These are phyloP conservation scores for Tulasnella sp. DNA, from an alignment of 768 basidiomycete genomes.

Conservation along the genomic window DNA sequence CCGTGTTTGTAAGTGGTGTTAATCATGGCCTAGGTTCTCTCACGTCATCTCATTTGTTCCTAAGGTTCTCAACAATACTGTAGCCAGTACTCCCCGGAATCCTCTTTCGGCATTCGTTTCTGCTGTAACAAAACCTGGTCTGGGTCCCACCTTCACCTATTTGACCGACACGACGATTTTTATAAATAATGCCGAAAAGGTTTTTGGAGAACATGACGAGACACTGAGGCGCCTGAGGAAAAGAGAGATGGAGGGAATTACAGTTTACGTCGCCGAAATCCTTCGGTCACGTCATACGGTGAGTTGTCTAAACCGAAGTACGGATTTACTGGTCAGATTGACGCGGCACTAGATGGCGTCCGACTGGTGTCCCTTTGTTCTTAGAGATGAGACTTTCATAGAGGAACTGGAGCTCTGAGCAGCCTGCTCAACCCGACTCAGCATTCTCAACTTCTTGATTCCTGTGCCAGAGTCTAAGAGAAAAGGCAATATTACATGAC, in stretches of 20 bases:
- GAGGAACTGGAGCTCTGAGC: too few relatives aligned
- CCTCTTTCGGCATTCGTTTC: slow-evolving; percentile 8
- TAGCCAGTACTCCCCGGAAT: slow-evolving; percentile 6
- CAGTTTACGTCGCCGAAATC: slow-evolving; percentile 7
- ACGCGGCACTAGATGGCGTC: too few relatives aligned
- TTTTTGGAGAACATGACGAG: slow-evolving; percentile 11
- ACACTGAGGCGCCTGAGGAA: not conserved
- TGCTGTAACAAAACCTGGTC: slow-evolving; percentile 10
- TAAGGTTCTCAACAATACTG: slow-evolving; percentile 10
- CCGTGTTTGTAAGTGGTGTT: slow-evolving; percentile 4
- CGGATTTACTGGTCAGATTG: too few relatives aligned
- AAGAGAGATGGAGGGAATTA: not conserved
- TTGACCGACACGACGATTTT: slow-evolving; percentile 12
- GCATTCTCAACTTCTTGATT: too few relatives aligned
- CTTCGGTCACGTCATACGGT: slow-evolving; percentile 12
- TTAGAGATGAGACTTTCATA: too few relatives aligned
- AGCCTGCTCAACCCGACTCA: too few relatives aligned
- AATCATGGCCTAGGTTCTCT: not conserved
- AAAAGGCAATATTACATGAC: too few relatives aligned
- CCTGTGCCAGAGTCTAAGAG: too few relatives aligned
- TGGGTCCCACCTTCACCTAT: slow-evolving; percentile 13
- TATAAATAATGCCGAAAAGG: not conserved
- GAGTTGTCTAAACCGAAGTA: too few relatives aligned
- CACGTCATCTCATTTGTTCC: not conserved
- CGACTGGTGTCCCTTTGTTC: too few relatives aligned